Conservation (phyloP, 2,329 filamentous ascomycete genomes). For the Graphilbum ipis-grandicollis region DNA sequence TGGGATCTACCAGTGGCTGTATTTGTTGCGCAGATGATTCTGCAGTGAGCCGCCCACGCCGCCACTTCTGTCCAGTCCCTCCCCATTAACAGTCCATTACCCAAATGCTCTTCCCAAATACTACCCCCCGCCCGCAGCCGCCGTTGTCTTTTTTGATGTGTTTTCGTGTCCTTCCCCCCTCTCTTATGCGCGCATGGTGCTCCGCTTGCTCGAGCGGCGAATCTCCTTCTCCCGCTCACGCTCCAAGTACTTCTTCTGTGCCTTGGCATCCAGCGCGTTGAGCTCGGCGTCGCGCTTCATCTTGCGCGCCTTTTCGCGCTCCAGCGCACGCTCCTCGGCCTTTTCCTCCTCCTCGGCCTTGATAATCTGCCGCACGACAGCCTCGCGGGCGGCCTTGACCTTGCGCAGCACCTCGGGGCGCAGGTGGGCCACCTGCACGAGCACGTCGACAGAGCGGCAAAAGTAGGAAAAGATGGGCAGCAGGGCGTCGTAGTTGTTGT, state of each 20-base stretch:
- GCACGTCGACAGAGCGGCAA: constrained; percentile 66
- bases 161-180: not conserved
- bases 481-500: constrained; percentile 46
- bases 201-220: constrained; percentile 36
- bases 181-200: constrained; percentile 30
- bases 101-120: too few relatives aligned
- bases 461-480: constrained; percentile 66
- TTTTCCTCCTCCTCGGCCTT: constrained; percentile 65
- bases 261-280: constrained; percentile 59
- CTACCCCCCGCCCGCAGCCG: too few relatives aligned
- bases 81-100: too few relatives aligned
- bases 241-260: constrained; percentile 72
- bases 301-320: constrained; percentile 66
- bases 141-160: not conserved
- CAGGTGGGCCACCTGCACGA: constrained; percentile 67
- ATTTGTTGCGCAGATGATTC: too few relatives aligned
- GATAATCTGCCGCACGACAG: constrained; percentile 61
- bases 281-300: constrained; percentile 76
- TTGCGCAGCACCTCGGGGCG: constrained; percentile 79
- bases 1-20: too few relatives aligned
- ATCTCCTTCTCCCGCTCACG: constrained; percentile 62
- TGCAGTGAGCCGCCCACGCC: too few relatives aligned
- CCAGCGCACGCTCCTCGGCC: constrained; percentile 56
- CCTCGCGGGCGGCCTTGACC: constrained; percentile 63
- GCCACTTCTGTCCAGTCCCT: too few relatives aligned